Evolutionary conservation across 2,329 filamentous ascomycete species (phyloP), one percentile per base, ranked within the genome.

Genomic region (Diaporthe destruens): DNA sequence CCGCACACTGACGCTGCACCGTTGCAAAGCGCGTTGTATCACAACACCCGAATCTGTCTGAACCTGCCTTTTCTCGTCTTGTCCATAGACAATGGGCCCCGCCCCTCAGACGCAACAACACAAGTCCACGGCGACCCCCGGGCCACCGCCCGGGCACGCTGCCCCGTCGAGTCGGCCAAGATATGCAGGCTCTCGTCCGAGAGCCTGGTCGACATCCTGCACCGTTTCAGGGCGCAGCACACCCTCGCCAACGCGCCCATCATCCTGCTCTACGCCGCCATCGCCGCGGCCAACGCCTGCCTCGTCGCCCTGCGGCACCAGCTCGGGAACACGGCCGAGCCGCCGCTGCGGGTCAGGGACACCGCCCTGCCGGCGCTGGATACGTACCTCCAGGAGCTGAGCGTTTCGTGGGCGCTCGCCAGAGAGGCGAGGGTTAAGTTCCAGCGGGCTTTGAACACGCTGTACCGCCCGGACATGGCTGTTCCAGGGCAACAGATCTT

Each of bases 31-130:
- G 32, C 59, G 2, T 12, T 63, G 9, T 63, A 63, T 16, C 59
- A 63, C 25, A 63, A 23, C 42, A 63, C 59, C 34, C 59, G 59
- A 9, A 49, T 63, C 16, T 63, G 59, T 16, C 59, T 63, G 5
- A 63, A 63, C 42, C 59, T 63, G 2, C 59, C 59, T 7, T 63
- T 63, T 11, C 39, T 63, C 42, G 39, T 14, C 6, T 63, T 25
- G 11, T 47, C 25, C 18, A 23, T 63, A 23, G 59, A 63, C 5
- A 25, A 42, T 20, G 42, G 44, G 2, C 5, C 42, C 39, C n/a
- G 5, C 25, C 4, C 11, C 23, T n/a, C 23, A 16, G 59, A 23
- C 8, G 49, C 25, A 12, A 47, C 25, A 9, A 47, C 25, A 9
- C 57, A 47, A n/a, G 25, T 8, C 6, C 2, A 63, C 1, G 59